These are phyloP conservation scores for Apiotrichum gracile DNA, from an alignment of 1,284 basidiomycete genomes.

Conservation along the genomic window DNA sequence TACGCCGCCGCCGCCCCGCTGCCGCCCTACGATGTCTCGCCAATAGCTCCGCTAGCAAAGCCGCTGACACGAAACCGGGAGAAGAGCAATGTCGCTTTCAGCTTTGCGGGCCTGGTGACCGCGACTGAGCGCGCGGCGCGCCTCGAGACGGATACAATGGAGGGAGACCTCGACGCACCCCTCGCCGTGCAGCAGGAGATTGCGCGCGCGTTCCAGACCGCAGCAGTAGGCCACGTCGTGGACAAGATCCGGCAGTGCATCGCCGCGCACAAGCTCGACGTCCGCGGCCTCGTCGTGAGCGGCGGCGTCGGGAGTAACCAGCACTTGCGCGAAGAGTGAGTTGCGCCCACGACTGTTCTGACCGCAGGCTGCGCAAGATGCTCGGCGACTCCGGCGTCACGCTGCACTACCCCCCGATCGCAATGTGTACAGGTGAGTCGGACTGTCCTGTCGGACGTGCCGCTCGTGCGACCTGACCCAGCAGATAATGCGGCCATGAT, in stretches of 20 bases:
- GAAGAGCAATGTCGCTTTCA: slow-evolving; percentile 56
- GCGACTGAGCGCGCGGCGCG: slow-evolving; percentile 46
- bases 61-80: slow-evolving; percentile 49
- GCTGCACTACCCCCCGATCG: slow-evolving; percentile 61
- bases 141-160: neutral
- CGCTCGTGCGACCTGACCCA: neutral
- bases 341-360: neutral
- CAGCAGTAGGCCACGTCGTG: slow-evolving; percentile 65
- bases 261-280: slow-evolving; percentile 49
- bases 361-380: slow-evolving; percentile 21
- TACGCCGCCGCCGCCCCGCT: slow-evolving; percentile 48
- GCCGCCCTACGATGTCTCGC: slow-evolving; percentile 24
- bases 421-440: slow-evolving; percentile 69
- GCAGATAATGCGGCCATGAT: slow-evolving; percentile 94
- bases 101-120: slow-evolving; percentile 68
- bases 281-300: slow-evolving; percentile 64
- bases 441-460: neutral
- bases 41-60: slow-evolving; percentile 50
- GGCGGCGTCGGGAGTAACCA: slow-evolving; percentile 86
- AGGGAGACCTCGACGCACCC: slow-evolving; percentile 1
- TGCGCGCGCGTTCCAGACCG: slow-evolving; percentile 65
- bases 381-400: slow-evolving; percentile 8
- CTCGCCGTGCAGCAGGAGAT: slow-evolving; percentile 44
- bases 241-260: slow-evolving; percentile 65
- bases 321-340: slow-evolving; percentile 61